These are phyloP conservation scores for Pecoramyces ruminantium DNA, from an alignment of 192 early-diverging fungal species.

Conservation along the genomic window DNA sequence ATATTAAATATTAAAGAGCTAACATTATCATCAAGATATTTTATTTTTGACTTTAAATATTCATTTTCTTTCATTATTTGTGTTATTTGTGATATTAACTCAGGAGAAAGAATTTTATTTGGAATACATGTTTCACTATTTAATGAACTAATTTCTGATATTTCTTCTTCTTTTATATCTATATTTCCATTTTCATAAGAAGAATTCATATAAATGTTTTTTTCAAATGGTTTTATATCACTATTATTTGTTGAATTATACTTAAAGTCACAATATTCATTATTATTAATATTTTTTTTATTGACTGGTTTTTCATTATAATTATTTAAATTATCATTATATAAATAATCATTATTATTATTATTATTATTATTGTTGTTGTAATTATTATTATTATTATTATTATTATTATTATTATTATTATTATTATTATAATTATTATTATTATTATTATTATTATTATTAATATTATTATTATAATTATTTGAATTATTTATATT, in stretches of 20 bases:
- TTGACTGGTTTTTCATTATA: not conserved
- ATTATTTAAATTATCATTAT: too few species aligned
- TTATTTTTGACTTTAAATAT: not conserved
- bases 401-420: not conserved
- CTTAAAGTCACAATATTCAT: not conserved
- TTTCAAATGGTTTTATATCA: not conserved
- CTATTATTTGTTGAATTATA: not conserved
- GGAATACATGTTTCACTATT: not conserved
- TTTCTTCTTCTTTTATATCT: not conserved
- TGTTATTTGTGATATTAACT: not conserved
- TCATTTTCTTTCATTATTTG: not conserved
- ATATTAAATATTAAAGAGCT: not conserved
- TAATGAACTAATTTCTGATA: not conserved
- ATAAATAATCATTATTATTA: too few species aligned
- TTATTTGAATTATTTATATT: not conserved
- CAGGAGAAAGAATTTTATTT: not conserved
- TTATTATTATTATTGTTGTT: not conserved
- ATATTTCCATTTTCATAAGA: not conserved
- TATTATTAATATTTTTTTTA: not conserved
- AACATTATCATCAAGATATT: not conserved
- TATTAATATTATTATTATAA: not conserved
- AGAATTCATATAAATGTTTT: not conserved
- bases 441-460: not conserved
- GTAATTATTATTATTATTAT: not conserved
- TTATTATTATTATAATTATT: not conserved